Evolutionary conservation across 2,329 filamentous ascomycete species (phyloP).

Genomic region (Monosporascus sp.): DNA sequence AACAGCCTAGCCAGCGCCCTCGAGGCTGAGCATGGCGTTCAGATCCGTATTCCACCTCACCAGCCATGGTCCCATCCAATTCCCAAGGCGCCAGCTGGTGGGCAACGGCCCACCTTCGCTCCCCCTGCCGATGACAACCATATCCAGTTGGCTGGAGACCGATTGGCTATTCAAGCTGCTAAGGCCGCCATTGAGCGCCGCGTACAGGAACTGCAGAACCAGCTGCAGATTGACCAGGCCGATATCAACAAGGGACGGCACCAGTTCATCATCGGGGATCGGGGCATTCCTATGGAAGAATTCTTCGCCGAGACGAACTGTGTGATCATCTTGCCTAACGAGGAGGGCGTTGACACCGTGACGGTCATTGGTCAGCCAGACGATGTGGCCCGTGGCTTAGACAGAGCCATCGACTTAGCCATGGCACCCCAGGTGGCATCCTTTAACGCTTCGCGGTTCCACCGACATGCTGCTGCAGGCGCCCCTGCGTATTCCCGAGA

Average conservation of each 20-base stretch:
- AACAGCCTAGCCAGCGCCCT: constrained; percentile 63
- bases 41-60: constrained; percentile 78
- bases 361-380: constrained; percentile 78
- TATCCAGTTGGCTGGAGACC: constrained; percentile 84
- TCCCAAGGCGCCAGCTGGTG: constrained; percentile 55
- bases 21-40: constrained; percentile 68
- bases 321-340: constrained; percentile 72
- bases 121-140: constrained; percentile 67
- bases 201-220: constrained; percentile 68
- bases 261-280: constrained; percentile 89
- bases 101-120: constrained; percentile 63
- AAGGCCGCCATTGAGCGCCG: constrained; percentile 76
- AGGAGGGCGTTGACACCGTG: constrained; percentile 75
- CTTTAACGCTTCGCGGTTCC: constrained; percentile 76
- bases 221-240: constrained; percentile 72
- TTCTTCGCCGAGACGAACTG: constrained; percentile 92
- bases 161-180: constrained; percentile 72
- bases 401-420: constrained; percentile 83
- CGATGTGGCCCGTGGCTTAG: constrained; percentile 67
- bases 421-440: constrained; percentile 80
- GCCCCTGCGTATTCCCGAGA: constrained; percentile 76
- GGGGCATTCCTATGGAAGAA: constrained; percentile 72
- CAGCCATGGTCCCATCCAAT: constrained; percentile 69
- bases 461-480: constrained; percentile 67
- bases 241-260: constrained; percentile 82